Evolutionary conservation across 768 basidiomycete species (phyloP), one percentile per base, ranked within the genome.

Genomic region (Mycena polygramma): DNA sequence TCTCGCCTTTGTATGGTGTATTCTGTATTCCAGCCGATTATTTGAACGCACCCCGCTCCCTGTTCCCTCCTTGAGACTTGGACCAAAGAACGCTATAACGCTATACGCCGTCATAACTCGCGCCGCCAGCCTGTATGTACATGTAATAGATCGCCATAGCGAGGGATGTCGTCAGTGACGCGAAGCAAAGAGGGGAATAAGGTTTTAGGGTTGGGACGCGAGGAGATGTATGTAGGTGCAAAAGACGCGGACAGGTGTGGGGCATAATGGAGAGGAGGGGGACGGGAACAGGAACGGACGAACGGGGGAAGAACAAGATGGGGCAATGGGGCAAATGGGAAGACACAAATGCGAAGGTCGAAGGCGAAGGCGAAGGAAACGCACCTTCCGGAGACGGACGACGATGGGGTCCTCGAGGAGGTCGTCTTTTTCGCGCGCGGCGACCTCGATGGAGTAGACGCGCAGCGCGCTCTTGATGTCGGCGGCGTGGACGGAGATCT

Each of bases 401-500:
- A 98, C 85, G 76, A 99, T 96, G 7, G 94, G 92, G 58, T 92
- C 94, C 86, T 97, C 93, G 73, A 90, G 91, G 69, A 98, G 81
- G 81, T 98, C 96, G 62, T 93, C 92, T 78, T 87, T 89, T 79
- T 94, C 92, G 61, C 88, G 86, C 43, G 96, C 96, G 17, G 94
- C 86, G 66, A 98, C 94, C 76, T 98, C 95, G 76, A 98, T 92
- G 60, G 94, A 94, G 83, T 87, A 96, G 49, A 85, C 88, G 71
- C 90, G 88, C 75, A 98, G 81, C 66, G 92, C 90, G 55, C 82
- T 77, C 84, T 98, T 97, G 81, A 98, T 95, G 82, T 95, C 92
- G 73, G 93, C 93, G 30, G 91, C 77, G 77, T 98, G 96, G 5
- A 98, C 96, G 68, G 96, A 97, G 77, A 97, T 93, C 95, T 97